phyloP scores from a whole-genome alignment of 768 basidiomycete species.

The Tulasnella sp. region DNA sequence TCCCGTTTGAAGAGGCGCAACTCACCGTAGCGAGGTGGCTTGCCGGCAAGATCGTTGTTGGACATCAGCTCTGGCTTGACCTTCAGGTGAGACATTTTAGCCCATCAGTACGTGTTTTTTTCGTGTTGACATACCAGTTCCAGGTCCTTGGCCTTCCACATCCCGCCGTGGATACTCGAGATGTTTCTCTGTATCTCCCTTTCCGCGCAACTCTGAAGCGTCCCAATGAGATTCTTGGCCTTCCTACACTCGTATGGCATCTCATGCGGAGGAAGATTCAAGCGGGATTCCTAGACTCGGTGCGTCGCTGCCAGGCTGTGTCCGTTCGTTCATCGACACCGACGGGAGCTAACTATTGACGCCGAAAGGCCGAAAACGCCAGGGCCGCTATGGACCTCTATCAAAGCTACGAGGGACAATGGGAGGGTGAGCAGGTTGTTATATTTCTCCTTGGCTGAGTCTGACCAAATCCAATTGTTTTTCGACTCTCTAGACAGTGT shows the following conservation, averaged over 20 bases:
- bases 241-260: constrained; percentile 80
- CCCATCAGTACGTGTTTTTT: background rate
- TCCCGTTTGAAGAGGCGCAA: constrained; percentile 65
- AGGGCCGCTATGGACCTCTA: constrained; percentile 48
- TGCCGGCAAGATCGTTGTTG: constrained; percentile 71
- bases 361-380: constrained; percentile 70
- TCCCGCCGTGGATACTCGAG: constrained; percentile 57
- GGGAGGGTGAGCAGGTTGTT: constrained; percentile 30
- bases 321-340: background rate
- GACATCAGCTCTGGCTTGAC: constrained; percentile 82
- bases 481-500: background rate
- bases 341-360: background rate
- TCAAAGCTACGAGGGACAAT: constrained; percentile 18
- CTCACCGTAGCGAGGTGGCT: constrained; percentile 65
- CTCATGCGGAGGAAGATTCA: constrained; percentile 79
- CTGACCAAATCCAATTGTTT: background rate
- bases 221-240: constrained; percentile 64
- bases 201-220: constrained; percentile 72
- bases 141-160: constrained; percentile 38
- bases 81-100: constrained; percentile 57
- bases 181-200: constrained; percentile 80
- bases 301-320: constrained; percentile 49
- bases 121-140: background rate
- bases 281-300: constrained; percentile 71
- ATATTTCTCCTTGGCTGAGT: background rate